Percentiles rank a stretch among this genome's conserved stretches.
Conservation (phyloP, 2,329 filamentous ascomycete genomes). For the Paecilomyces variotii region DNA sequence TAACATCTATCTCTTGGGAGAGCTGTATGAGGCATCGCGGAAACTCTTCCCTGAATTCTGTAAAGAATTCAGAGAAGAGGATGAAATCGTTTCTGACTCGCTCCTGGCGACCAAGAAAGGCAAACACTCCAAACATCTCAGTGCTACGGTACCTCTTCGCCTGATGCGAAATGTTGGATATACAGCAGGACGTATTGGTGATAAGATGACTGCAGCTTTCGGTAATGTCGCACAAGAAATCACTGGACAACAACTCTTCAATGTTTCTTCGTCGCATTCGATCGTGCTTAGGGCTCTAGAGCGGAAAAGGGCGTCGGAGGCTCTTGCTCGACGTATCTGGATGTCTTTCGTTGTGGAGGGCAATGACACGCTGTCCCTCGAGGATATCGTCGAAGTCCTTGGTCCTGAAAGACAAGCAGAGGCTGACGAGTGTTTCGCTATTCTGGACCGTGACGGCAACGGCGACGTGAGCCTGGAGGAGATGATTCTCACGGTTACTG, state of each 20-base stretch:
- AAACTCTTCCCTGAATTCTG: constrained; percentile 89
- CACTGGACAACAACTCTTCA: constrained; percentile 91
- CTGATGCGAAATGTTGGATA: constrained; percentile 66
- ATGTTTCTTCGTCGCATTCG: constrained; percentile 81
- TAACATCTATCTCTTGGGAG: constrained; percentile 69
- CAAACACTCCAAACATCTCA: constrained; percentile 42
- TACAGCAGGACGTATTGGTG: constrained; percentile 72
- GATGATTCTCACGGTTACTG: constrained; percentile 80
- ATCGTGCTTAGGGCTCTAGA: constrained; percentile 85
- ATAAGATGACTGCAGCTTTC: constrained; percentile 88
- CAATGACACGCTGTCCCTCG: constrained; percentile 65
- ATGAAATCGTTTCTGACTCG: constrained; percentile 82
- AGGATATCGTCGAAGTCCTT: constrained; percentile 83
- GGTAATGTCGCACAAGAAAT: constrained; percentile 92
- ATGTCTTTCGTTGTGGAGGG: constrained; percentile 96
- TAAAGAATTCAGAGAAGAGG: constrained; percentile 81
- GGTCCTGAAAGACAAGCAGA: constrained; percentile 65
- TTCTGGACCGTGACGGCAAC: constrained; percentile 79
- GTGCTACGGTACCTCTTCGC: constrained; percentile 67
- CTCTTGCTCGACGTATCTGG: constrained; percentile 91
- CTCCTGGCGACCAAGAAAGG: constrained; percentile 55
- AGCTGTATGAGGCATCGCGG: constrained; percentile 85
- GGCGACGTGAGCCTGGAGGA: constrained; percentile 93
- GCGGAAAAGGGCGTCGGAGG: constrained; percentile 74
- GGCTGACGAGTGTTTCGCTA: constrained; percentile 75